Conservation (phyloP, 164 flowering plant species). For the Macadamia tetraphylla region DNA sequence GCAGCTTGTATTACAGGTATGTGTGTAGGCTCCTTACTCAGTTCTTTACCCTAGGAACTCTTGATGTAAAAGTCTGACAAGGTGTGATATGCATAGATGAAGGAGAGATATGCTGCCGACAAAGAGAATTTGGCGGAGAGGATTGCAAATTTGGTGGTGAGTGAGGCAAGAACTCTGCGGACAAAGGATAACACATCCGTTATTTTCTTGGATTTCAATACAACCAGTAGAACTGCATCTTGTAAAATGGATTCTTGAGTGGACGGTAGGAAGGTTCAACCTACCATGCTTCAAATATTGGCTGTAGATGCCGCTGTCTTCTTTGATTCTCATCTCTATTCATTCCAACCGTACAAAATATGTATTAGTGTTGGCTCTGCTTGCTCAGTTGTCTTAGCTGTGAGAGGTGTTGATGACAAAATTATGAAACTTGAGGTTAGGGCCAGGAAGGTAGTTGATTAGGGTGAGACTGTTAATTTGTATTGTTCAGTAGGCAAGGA, state of each 20-base stretch:
- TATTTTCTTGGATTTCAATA: slow-evolving; percentile 70
- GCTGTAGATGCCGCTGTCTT: neutral
- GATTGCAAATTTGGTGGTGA: slow-evolving; percentile 65
- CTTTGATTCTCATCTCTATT: neutral
- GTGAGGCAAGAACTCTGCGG: slow-evolving; percentile 76
- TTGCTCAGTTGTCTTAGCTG: too few relatives aligned
- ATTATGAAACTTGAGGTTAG: too few relatives aligned
- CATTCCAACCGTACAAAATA: neutral
- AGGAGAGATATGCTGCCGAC: slow-evolving; percentile 38
- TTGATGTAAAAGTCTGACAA: neutral
- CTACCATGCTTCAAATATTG: neutral
- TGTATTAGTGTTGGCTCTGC: too few relatives aligned
- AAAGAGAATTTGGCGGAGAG: slow-evolving; percentile 52
- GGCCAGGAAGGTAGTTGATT: too few relatives aligned
- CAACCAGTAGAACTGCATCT: slow-evolving; percentile 25
- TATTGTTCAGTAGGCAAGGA: too few relatives aligned
- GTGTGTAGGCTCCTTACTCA: neutral
- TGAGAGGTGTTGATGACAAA: too few relatives aligned
- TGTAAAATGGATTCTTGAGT: slow-evolving; percentile 39
- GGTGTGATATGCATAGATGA: slow-evolving; percentile 36
- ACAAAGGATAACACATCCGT: slow-evolving; percentile 97
- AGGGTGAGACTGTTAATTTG: too few relatives aligned
- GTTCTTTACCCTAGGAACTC: neutral
- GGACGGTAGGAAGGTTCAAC: neutral
- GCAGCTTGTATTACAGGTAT: slow-evolving; percentile 81